These are phyloP conservation scores for Fraxinus cuspidata DNA, from an alignment of 257 asterid genomes.

Conservation along the genomic window DNA sequence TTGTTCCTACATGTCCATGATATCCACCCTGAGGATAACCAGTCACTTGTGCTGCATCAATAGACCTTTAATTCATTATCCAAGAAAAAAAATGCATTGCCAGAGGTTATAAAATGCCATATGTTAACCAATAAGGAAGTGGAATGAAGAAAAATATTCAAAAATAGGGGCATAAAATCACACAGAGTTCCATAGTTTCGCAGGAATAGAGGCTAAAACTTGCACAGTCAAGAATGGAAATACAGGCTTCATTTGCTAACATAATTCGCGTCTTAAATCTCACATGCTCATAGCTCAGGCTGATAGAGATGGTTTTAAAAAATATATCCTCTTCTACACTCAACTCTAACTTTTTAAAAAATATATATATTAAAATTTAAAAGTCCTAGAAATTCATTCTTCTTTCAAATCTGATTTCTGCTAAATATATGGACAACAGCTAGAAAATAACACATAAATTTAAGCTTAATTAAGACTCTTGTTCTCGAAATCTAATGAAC, in stretches of 20 bases:
- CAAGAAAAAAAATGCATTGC: neutral
- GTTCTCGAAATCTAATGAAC: neutral
- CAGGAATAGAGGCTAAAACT: neutral
- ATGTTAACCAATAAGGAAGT: neutral
- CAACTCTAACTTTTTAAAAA: no score
- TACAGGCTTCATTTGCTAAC: neutral
- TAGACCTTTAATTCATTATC: slow-evolving; percentile 12
- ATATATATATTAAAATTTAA: no score
- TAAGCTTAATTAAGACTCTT: neutral
- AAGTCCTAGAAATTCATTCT: no score
- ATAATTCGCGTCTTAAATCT: neutral
- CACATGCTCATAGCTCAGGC: neutral
- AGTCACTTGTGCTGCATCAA: slow-evolving; percentile 58
- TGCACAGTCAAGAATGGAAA: neutral
- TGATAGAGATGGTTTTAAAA: no score
- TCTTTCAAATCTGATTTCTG: no score
- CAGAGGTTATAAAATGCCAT: neutral
- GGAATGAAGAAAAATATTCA: neutral
- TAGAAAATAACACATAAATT: neutral
- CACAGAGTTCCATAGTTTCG: no score
- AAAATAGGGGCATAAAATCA: neutral
- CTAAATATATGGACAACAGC: no score
- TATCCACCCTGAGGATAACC: slow-evolving; percentile 52
- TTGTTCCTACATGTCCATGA: slow-evolving; percentile 46
- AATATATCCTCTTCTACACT: no score